Percentiles rank a stretch among this genome's conserved stretches.
phyloP scores from a whole-genome alignment of 305 asterid species.

The Plantago coronopus region DNA sequence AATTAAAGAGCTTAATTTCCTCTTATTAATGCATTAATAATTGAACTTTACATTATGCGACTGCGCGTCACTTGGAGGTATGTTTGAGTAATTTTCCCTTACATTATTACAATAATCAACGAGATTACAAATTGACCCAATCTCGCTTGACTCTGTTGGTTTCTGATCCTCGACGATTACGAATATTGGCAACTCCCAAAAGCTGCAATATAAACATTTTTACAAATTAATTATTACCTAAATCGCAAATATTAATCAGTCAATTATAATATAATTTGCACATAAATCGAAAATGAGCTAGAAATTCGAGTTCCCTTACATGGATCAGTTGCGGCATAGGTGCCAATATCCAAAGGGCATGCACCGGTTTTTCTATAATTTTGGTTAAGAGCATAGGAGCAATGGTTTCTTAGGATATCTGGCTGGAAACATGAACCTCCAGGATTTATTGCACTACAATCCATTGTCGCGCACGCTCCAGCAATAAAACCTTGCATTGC shows the following conservation, averaged over 20 bases:
- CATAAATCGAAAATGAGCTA: not conserved
- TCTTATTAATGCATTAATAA: no score
- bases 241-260: not conserved
- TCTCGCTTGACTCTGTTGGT: no score
- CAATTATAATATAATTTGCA: not conserved
- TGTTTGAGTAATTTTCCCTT: no score
- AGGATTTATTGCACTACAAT: not conserved
- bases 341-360: slow-evolving; percentile 7
- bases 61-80: no score
- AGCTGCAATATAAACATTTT: slow-evolving; percentile 1
- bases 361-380: not conserved
- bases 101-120: no score
- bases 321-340: slow-evolving; percentile 1
- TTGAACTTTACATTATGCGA: no score
- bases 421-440: slow-evolving; percentile 20
- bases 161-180: not conserved
- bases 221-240: no score
- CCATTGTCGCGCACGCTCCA: not conserved
- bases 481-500: slow-evolving; percentile 1
- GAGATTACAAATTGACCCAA: no score
- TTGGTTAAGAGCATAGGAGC: slow-evolving; percentile 12
- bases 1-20: no score
- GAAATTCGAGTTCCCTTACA: not conserved
- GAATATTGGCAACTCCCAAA: not conserved
- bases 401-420: not conserved